Conservation (phyloP, 768 basidiomycete genomes). For the Rubroboletus satanas region DNA sequence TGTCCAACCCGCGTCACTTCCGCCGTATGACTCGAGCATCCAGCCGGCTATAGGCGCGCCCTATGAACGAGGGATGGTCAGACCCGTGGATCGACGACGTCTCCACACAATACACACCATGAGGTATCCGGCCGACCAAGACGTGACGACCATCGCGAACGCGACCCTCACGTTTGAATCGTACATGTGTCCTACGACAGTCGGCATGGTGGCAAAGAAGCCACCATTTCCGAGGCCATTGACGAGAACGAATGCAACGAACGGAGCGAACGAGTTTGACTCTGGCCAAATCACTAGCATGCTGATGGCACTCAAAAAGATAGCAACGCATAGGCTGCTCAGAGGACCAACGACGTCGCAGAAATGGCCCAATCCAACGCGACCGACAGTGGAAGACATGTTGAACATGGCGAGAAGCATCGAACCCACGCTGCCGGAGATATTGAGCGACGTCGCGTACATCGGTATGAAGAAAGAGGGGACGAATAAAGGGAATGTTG, state of each 20-base stretch:
- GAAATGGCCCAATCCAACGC: neutral
- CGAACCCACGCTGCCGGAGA: neutral
- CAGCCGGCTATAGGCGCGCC: constrained; percentile 10
- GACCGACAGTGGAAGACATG: neutral
- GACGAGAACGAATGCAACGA: constrained; percentile 25
- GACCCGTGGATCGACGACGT: neutral
- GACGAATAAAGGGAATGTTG: constrained; percentile 33
- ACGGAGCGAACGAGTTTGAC: constrained; percentile 2
- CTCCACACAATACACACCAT: constrained; percentile 10
- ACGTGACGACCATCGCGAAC: constrained; percentile 34
- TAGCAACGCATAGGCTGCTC: neutral
- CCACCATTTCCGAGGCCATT: constrained; percentile 32
- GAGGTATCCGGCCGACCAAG: constrained; percentile 31
- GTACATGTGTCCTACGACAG: constrained; percentile 30
- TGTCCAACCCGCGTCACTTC: constrained; percentile 13
- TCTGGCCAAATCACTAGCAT: neutral
- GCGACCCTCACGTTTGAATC: constrained; percentile 29
- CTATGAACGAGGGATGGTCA: too few species aligned
- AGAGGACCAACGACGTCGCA: neutral
- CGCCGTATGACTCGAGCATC: constrained; percentile 27
- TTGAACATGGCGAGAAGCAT: neutral
- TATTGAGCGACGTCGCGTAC: constrained; percentile 16
- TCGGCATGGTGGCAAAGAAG: constrained; percentile 34
- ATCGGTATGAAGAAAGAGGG: constrained; percentile 37
- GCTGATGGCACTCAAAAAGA: neutral